Evolutionary conservation across 495 filamentous ascomycete species (phyloP).

Genomic region (Sporormia fimetaria): DNA sequence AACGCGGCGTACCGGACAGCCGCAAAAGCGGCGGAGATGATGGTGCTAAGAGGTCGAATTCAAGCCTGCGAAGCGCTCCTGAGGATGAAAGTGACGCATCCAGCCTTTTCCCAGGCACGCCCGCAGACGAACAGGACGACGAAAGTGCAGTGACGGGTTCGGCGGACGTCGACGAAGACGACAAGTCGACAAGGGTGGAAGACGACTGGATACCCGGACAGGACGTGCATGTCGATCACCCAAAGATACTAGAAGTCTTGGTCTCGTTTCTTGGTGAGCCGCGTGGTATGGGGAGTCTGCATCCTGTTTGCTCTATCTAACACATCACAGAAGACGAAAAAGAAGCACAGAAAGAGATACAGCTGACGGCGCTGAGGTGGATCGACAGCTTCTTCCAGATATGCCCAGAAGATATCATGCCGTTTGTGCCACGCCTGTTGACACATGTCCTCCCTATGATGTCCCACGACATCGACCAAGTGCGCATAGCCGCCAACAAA

Average conservation of each 20-base stretch:
- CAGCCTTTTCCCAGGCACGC: constrained; percentile 8
- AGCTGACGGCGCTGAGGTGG: constrained; percentile 86
- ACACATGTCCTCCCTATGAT: constrained; percentile 89
- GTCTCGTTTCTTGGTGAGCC: constrained; percentile 76
- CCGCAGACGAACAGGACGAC: constrained; percentile 36
- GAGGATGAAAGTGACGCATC: constrained; percentile 16
- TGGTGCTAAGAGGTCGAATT: constrained; percentile 51
- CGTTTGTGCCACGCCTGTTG: constrained; percentile 82
- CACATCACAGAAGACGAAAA: constrained; percentile 64
- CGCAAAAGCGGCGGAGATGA: constrained; percentile 56
- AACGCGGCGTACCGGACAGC: constrained; percentile 84
- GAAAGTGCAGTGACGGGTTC: constrained; percentile 32
- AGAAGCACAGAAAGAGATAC: constrained; percentile 75
- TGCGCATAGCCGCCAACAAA: constrained; percentile 74
- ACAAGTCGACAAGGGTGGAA: constrained; percentile 58
- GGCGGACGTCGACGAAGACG: constrained; percentile 43
- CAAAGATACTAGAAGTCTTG: constrained; percentile 82
- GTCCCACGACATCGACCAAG: constrained; percentile 78
- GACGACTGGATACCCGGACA: constrained; percentile 96
- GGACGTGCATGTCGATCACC: constrained; percentile 89
- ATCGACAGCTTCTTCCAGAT: constrained; percentile 95
- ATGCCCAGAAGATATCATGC: constrained; percentile 92
- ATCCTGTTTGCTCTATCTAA: constrained; percentile 4
- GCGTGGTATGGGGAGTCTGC: constrained; percentile 43
- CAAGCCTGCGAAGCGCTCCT: constrained; percentile 41